Evolutionary conservation across 2,329 filamentous ascomycete genomes (phyloP).

Genomic region (Sporothrix variecibatus): DNA sequence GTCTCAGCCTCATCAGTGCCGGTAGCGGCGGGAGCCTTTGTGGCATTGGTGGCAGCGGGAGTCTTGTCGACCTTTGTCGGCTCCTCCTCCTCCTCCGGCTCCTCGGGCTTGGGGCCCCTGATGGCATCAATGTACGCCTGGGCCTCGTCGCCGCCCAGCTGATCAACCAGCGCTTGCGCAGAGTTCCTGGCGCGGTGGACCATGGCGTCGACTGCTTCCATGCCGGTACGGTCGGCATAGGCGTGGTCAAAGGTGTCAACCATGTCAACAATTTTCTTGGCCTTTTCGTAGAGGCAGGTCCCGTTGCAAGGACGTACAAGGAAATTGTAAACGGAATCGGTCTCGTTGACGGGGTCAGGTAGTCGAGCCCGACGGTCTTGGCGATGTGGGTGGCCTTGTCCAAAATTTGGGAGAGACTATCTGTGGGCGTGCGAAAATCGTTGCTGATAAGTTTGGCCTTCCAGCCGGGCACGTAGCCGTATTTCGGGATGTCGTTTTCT

Average conservation of each 20-base stretch:
- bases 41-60: no score
- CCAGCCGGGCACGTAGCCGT: background rate
- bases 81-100: background rate
- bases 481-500: background rate
- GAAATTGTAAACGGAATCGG: background rate
- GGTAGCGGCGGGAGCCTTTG: background rate
- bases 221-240: slow-evolving; percentile 10
- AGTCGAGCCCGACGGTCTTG: background rate
- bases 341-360: slow-evolving; percentile 10
- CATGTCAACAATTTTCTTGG: slow-evolving; percentile 19
- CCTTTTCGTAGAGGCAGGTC: slow-evolving; percentile 22
- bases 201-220: background rate
- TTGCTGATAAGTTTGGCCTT: background rate
- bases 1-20: no score
- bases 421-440: background rate
- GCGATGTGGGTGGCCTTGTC: background rate
- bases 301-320: slow-evolving; percentile 10
- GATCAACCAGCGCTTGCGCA: slow-evolving; percentile 17
- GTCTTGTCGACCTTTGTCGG: background rate
- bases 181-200: slow-evolving; percentile 20
- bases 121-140: background rate
- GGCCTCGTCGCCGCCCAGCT: slow-evolving; percentile 18
- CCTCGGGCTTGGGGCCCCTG: background rate
- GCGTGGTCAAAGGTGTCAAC: background rate
- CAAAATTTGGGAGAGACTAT: background rate